These are phyloP conservation scores for Acanthamoeba castellanii DNA, from an alignment of 208 protist species.

Conservation along the genomic window DNA sequence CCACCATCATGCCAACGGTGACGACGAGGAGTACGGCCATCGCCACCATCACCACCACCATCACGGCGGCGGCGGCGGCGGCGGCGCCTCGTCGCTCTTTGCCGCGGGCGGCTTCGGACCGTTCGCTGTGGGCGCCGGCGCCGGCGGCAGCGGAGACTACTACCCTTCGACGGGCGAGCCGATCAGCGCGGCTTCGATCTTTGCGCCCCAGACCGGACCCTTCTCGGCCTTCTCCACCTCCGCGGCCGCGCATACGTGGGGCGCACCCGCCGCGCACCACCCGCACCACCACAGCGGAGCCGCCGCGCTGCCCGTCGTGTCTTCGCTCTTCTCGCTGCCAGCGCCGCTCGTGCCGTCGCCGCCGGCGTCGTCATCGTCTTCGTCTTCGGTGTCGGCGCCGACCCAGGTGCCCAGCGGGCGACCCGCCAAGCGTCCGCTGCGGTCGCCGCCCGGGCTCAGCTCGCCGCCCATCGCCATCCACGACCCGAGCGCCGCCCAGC, in stretches of 20 bases:
- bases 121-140: background rate
- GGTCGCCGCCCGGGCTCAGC: background rate
- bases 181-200: slow-evolving; percentile 9
- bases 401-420: too few species aligned
- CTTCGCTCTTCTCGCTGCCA: slow-evolving; percentile 24
- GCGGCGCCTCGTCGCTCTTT: background rate
- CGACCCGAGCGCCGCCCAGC: too few species aligned
- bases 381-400: too few species aligned
- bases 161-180: background rate
- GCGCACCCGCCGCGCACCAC: background rate
- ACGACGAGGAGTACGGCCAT: background rate
- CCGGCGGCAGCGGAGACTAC: background rate
- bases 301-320: background rate
- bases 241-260: background rate
- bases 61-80: background rate
- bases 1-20: background rate
- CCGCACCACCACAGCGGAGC: background rate
- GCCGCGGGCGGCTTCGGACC: background rate
- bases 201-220: background rate
- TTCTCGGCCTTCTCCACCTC: background rate
- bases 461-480: slow-evolving; percentile 11
- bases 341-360: background rate
- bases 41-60: background rate
- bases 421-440: background rate
- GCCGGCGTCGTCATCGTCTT: background rate